phyloP scores from a whole-genome alignment of 306 rosid species.

The Castanea crenata region DNA sequence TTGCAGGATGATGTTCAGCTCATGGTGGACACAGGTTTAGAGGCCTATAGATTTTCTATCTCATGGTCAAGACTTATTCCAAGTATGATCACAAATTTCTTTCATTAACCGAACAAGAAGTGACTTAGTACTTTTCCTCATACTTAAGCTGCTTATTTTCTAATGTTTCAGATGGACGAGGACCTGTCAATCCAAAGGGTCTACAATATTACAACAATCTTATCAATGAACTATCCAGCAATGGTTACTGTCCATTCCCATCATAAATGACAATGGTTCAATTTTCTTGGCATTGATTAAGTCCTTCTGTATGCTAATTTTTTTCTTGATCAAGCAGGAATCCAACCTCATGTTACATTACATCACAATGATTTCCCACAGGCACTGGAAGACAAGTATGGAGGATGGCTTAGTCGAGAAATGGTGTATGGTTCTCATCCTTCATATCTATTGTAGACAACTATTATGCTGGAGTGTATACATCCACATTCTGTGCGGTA shows the following conservation, averaged over 20 bases:
- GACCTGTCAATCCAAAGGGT: no score
- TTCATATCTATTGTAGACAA: neutral
- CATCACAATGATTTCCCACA: constrained; percentile 63
- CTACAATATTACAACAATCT: no score
- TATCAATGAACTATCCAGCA: no score
- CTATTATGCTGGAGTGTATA: neutral
- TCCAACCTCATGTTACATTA: constrained; percentile 74
- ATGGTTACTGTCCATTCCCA: constrained; percentile 30
- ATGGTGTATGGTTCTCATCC: constrained; percentile 43
- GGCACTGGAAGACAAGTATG: constrained; percentile 69
- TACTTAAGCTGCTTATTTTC: no score
- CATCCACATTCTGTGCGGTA: neutral
- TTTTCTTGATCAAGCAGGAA: constrained; percentile 37
- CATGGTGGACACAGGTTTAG: no score
- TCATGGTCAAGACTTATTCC: no score
- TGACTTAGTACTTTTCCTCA: no score
- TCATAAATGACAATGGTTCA: neutral
- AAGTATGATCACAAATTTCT: no score
- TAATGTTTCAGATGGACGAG: no score
- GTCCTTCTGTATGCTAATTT: neutral
- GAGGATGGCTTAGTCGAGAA: constrained; percentile 64
- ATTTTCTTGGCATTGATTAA: neutral
- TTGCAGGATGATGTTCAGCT: constrained; percentile 15
- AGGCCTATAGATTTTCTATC: no score
- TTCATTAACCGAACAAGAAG: no score